These are phyloP conservation scores for Cadophora malorum DNA, from an alignment of 2,329 filamentous ascomycete genomes.

Conservation along the genomic window DNA sequence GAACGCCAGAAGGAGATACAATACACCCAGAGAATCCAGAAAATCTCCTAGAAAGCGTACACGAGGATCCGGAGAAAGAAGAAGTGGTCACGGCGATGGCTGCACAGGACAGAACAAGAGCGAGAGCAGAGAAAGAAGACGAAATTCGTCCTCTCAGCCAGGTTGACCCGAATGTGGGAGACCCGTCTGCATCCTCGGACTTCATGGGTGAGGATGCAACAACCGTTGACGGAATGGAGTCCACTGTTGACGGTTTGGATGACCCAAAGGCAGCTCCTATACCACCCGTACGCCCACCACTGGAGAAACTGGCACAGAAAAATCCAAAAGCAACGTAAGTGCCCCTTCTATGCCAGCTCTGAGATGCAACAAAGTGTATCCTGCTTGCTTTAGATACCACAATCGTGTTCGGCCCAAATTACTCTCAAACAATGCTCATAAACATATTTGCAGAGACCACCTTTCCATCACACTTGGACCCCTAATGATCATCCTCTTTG, in stretches of 20 bases:
- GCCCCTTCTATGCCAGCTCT: not conserved
- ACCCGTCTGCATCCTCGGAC: not conserved
- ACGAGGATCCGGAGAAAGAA: slow-evolving; percentile 18
- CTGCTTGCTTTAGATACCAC: not conserved
- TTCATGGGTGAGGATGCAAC: slow-evolving; percentile 8
- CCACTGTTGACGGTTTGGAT: slow-evolving; percentile 15
- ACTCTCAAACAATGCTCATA: not conserved
- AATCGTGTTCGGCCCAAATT: not conserved
- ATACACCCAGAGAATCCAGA: not conserved
- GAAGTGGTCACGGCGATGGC: slow-evolving; percentile 1
- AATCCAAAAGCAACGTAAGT: slow-evolving; percentile 32
- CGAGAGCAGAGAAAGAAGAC: slow-evolving; percentile 15
- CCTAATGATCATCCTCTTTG: slow-evolving; percentile 36
- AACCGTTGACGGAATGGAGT: slow-evolving; percentile 13
- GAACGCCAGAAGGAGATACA: not conserved
- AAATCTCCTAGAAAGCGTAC: not conserved
- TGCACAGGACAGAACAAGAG: slow-evolving; percentile 2
- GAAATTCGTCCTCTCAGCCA: slow-evolving; percentile 4
- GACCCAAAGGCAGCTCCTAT: slow-evolving; percentile 14
- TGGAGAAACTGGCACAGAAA: slow-evolving; percentile 38
- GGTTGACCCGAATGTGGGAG: not conserved
- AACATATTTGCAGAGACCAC: slow-evolving; percentile 25
- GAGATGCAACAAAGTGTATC: not conserved
- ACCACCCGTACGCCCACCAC: slow-evolving; percentile 17
- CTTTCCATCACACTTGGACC: slow-evolving; percentile 38